phyloP scores from a whole-genome alignment of 1,139 yeast genomes.

The Debaryomyces nepalensis region DNA sequence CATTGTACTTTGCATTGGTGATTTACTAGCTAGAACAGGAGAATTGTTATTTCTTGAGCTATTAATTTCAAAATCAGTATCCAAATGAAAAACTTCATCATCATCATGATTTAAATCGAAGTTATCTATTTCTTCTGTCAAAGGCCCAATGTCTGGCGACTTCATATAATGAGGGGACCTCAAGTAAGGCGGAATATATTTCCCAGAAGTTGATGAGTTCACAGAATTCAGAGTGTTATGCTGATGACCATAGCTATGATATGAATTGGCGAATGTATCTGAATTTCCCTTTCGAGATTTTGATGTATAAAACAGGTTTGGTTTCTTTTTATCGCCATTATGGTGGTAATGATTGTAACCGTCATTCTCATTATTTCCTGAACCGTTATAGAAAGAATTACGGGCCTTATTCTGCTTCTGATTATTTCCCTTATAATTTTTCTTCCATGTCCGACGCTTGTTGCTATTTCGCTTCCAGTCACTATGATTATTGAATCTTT shows the following conservation, averaged over 20 bases:
- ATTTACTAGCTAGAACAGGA: constrained; percentile 9
- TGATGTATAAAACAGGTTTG: constrained; percentile 39
- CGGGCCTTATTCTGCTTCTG: constrained; percentile 17
- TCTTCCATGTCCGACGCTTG: constrained; percentile 38
- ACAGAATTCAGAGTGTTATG: neutral
- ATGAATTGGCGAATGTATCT: constrained; percentile 9
- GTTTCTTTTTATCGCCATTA: constrained; percentile 22
- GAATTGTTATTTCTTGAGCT: constrained; percentile 11
- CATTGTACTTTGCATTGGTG: constrained; percentile 8
- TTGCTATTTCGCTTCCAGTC: constrained; percentile 40
- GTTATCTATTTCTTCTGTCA: constrained; percentile 45
- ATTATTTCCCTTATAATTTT: constrained; percentile 17
- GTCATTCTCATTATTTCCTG: constrained; percentile 21
- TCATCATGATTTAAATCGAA: constrained; percentile 33
- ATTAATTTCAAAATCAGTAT: constrained; percentile 43
- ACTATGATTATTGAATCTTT: constrained; percentile 23
- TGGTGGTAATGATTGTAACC: constrained; percentile 19
- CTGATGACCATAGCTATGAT: constrained; percentile 14
- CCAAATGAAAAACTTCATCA: constrained; percentile 52
- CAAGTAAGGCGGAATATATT: constrained; percentile 51
- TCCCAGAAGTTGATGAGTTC: constrained; percentile 27
- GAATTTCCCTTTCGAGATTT: constrained; percentile 25
- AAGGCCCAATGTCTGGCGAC: constrained; percentile 42
- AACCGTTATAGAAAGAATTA: constrained; percentile 14
- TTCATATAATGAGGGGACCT: constrained; percentile 42